These are phyloP conservation scores for Penicilliopsis zonata DNA, from an alignment of 495 filamentous ascomycete genomes.

Conservation along the genomic window DNA sequence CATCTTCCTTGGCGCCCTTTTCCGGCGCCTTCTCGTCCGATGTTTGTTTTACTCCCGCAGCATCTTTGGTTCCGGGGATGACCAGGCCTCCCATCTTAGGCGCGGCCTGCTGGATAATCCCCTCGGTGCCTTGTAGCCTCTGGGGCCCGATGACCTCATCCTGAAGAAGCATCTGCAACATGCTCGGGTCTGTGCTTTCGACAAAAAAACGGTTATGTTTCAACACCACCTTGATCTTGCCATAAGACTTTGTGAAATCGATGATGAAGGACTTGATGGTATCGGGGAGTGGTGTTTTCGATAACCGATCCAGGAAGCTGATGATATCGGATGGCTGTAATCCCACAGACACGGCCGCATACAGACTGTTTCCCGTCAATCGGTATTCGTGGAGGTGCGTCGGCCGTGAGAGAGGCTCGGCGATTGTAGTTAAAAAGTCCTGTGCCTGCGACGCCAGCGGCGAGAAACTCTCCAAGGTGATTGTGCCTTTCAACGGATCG, in stretches of 20 bases:
- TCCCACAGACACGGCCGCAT: conserved; percentile 89
- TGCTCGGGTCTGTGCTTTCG: conserved; percentile 74
- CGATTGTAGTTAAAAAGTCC: conserved; percentile 91
- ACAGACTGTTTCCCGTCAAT: conserved; percentile 82
- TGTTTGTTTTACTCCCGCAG: conserved; percentile 68
- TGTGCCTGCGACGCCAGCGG: conserved; percentile 74
- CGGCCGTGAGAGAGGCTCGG: conserved; percentile 83
- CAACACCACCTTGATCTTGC: conserved; percentile 89
- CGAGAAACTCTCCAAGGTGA: conserved; percentile 93
- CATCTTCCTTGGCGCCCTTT: conserved; percentile 32
- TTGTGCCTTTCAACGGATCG: conserved; percentile 67
- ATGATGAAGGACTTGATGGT: conserved; percentile 71
- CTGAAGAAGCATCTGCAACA: conserved; percentile 71
- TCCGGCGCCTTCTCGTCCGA: conserved; percentile 27
- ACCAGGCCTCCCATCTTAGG: conserved; percentile 83
- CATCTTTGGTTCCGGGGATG: conserved; percentile 90
- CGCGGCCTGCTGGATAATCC: conserved; percentile 66
- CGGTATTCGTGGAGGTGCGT: conserved; percentile 86
- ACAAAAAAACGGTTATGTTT: conserved; percentile 91
- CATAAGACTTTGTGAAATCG: conserved; percentile 77
- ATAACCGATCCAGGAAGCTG: conserved; percentile 69
- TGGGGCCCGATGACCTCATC: conserved; percentile 58
- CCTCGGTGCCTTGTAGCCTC: conserved; percentile 51
- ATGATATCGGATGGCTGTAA: conserved; percentile 83
- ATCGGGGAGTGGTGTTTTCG: conserved; percentile 72